A percentile compares a stretch with the other conserved stretches of the same genome.
These are phyloP conservation scores for Phytophthora colocasiae DNA, from an alignment of 352 stramenopile genomes.

Conservation along the genomic window DNA sequence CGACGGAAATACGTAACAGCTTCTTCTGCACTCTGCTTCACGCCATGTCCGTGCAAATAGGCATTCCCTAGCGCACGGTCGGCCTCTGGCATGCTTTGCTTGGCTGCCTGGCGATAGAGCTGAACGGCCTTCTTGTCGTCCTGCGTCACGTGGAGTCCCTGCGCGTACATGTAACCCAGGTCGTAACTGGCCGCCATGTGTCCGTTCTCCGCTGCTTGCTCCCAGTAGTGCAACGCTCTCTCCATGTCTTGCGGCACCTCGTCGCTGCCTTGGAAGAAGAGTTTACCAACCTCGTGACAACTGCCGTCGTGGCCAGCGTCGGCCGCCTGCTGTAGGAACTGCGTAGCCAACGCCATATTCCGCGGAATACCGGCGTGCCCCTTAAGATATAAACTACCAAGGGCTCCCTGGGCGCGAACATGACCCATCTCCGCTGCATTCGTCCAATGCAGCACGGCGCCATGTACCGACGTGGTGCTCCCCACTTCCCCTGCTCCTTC, in stretches of 20 bases:
- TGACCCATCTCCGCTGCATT: slow-evolving; percentile 77
- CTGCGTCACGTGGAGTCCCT: slow-evolving; percentile 67
- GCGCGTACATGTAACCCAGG: slow-evolving; percentile 76
- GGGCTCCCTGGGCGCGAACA: slow-evolving; percentile 70
- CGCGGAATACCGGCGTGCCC: slow-evolving; percentile 56
- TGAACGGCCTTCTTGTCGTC: slow-evolving; percentile 64
- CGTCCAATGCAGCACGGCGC: slow-evolving; percentile 79
- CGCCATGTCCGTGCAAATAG: slow-evolving; percentile 55
- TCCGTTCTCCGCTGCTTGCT: slow-evolving; percentile 56
- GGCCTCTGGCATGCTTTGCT: slow-evolving; percentile 74
- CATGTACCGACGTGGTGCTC: slow-evolving; percentile 50
- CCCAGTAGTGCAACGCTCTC: slow-evolving; percentile 71
- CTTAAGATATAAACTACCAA: slow-evolving; percentile 76
- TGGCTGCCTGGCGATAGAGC: slow-evolving; percentile 66
- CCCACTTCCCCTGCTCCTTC: slow-evolving; percentile 26
- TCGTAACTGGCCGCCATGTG: slow-evolving; percentile 83
- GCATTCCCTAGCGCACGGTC: slow-evolving; percentile 67
- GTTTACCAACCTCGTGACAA: slow-evolving; percentile 80
- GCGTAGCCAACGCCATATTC: slow-evolving; percentile 53
- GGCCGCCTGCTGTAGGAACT: slow-evolving; percentile 71
- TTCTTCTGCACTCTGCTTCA: slow-evolving; percentile 34
- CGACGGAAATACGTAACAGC: slow-evolving; percentile 65
- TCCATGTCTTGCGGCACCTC: slow-evolving; percentile 38
- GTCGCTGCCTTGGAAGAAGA: slow-evolving; percentile 65
- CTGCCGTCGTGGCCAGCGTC: slow-evolving; percentile 72